phyloP scores from a whole-genome alignment of 2,329 filamentous ascomycete species.

The Diplocarpon mali region DNA sequence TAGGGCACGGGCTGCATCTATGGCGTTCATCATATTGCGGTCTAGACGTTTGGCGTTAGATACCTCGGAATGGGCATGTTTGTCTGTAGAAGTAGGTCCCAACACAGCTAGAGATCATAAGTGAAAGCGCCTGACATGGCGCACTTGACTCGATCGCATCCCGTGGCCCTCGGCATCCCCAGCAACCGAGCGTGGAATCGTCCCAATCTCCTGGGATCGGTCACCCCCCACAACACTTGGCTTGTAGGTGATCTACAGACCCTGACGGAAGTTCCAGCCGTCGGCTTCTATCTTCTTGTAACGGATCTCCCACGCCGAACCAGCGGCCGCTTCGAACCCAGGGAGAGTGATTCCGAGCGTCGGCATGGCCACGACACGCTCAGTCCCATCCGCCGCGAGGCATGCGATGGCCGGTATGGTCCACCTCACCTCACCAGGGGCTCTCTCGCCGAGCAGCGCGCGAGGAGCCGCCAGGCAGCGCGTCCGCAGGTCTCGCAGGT shows the following conservation, averaged over 20 bases:
- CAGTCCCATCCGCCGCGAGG: conserved; percentile 3
- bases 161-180: too few relatives aligned
- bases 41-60: conserved; percentile 8
- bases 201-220: too few relatives aligned
- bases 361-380: conserved; percentile 20
- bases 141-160: neutral
- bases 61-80: conserved; percentile 3
- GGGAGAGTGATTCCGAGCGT: conserved; percentile 14
- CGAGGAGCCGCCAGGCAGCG: neutral
- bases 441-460: conserved; percentile 5
- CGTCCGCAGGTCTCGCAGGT: conserved; percentile 7
- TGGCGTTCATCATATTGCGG: conserved; percentile 1
- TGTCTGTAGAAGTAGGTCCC: too few relatives aligned
- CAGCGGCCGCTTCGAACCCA: conserved; percentile 1
- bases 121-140: too few relatives aligned
- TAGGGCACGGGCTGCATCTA: neutral
- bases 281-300: conserved; percentile 21
- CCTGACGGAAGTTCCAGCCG: neutral
- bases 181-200: too few relatives aligned
- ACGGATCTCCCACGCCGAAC: conserved; percentile 16
- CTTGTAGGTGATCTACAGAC: neutral
- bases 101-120: neutral
- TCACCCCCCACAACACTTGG: too few relatives aligned
- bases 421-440: conserved; percentile 19
- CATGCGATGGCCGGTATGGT: conserved; percentile 22